These are phyloP conservation scores for Mariannaea elegans DNA, from an alignment of 2,329 filamentous ascomycete species.

Conservation along the genomic window DNA sequence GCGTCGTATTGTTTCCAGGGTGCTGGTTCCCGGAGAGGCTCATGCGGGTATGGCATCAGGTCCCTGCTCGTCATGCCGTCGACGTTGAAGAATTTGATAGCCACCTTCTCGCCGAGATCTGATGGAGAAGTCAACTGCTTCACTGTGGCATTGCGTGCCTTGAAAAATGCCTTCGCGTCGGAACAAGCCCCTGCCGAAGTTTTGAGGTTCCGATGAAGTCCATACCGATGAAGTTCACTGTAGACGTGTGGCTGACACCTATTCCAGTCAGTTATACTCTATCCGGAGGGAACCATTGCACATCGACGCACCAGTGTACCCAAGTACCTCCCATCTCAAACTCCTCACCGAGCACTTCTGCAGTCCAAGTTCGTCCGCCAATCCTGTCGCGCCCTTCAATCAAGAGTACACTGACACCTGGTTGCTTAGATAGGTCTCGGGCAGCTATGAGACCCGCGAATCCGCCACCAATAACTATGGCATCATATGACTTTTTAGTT, in stretches of 20 bases:
- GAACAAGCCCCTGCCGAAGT: slow-evolving; percentile 19
- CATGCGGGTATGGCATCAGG: slow-evolving; percentile 49
- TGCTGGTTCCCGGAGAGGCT: slow-evolving; percentile 39
- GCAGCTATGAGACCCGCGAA: slow-evolving; percentile 45
- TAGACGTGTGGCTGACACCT: slow-evolving; percentile 34
- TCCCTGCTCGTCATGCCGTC: slow-evolving; percentile 41
- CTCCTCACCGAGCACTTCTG: slow-evolving; percentile 42
- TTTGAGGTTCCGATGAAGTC: slow-evolving; percentile 28
- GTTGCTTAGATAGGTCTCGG: slow-evolving; percentile 36
- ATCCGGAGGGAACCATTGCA: too few relatives aligned
- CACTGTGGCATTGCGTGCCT: too few relatives aligned
- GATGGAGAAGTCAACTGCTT: too few relatives aligned
- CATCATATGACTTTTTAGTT: too few relatives aligned
- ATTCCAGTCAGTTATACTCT: too few relatives aligned
- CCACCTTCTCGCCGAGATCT: too few relatives aligned
- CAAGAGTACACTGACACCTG: slow-evolving; percentile 36
- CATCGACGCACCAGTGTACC: slow-evolving; percentile 47
- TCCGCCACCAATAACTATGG: slow-evolving; percentile 36
- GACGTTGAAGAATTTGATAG: slow-evolving; percentile 43
- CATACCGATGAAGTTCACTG: slow-evolving; percentile 27
- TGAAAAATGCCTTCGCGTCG: too few relatives aligned
- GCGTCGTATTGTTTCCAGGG: slow-evolving; percentile 38
- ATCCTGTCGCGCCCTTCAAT: slow-evolving; percentile 52
- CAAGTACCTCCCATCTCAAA: slow-evolving; percentile 55
- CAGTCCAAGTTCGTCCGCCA: slow-evolving; percentile 53